Evolutionary conservation across 2,329 filamentous ascomycete genomes (phyloP), one percentile per base, ranked within the genome.

Genomic region (Trichoderma guizhouense): DNA sequence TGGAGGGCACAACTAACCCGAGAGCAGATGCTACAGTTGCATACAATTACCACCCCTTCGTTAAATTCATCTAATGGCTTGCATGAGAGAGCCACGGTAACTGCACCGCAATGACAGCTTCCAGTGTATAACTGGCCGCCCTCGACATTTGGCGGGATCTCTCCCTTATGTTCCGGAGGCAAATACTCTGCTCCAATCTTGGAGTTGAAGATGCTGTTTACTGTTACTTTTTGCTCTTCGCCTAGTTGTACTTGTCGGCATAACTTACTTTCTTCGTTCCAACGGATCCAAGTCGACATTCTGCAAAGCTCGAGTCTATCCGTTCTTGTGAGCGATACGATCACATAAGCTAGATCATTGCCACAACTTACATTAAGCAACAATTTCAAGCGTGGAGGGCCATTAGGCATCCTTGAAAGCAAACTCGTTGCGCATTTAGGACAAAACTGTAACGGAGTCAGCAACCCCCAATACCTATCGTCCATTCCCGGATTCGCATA

Each of bases 91-190:
- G 84, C 83, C 2, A 86, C 71, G 18, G 79, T 83, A 24, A 88
- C 80, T 26, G 82, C 82, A 26, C 86, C 86, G 76, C 86, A 88
- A 77, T 88, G 86, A 77, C 86, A 88, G 77, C 84, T 83, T 14
- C 86, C 86, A 15, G 83, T 83, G 75, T 87, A 86, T 8, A 83
- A 65, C 75, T 79, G 81, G 60, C 80, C 80, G 39, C 80, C 79
- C 21, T 83, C 81, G 12, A 68, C 18, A 7, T 72, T 78, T 3
- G 78, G 75, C 1, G 86, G 86, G 30, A 83, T 77, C 1, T 79
- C 74, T 4, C 85, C 86, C 1, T 80, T 81, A 74, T 82, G 85
- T 1, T 74, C 74, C 2, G 81, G 79, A 3, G 78, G 72, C 0
- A 79, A 74, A 73, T 85, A 85, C 3, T 76, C 58, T 0, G 36